Evolutionary conservation across 306 rosid species (phyloP), one percentile per base, ranked within the genome.

Genomic region (Nissolia schottii): DNA sequence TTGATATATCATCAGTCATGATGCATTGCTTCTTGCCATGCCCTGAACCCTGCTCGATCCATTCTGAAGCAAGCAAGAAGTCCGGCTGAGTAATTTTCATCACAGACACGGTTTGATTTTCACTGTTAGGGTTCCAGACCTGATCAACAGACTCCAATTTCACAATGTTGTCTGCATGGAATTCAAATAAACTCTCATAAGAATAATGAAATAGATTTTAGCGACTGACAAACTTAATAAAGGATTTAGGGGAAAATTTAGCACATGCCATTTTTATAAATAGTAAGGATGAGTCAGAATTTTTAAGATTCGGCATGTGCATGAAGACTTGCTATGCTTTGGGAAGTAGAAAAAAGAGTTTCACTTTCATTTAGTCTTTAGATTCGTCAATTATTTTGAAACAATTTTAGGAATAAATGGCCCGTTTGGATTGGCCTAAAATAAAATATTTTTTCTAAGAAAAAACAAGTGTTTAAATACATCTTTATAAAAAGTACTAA

Each of bases 41-140:
- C 32, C 81, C 92, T 38, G 75, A 67, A 81, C 60, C 56, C 54
- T 57, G 87, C 64, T 81, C 89, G 50, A 70, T 50, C 98, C 96
- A 91, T 64, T 83, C 95, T 67, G 88, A 78, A 64, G 50, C 89
- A 76, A 89, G 85, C 73, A 87, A 68, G 25, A 73, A 86, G 78
- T 94, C 97, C 3, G 96, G 95, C 51, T 76, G 79, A 5, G 77
- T 73, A 51, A 67, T 28, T 56, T 77, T 59, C 53, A 64, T 19
- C 59, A 11, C 48, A 9, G 70, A 57, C 76, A 45, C 13, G 49
- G 51, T 27, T 85, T 82, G 86, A 60, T 59, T 85, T 46, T 88
- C 93, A 74, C 67, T 40, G 34, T 69, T 81, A 18, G 84, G 75
- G 34, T 76, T 51, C 87, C 85, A 85, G 56, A 78, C 74, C 35